Conservation (phyloP, 805 yeast species). For the Saccharomycopsis javanensis region DNA sequence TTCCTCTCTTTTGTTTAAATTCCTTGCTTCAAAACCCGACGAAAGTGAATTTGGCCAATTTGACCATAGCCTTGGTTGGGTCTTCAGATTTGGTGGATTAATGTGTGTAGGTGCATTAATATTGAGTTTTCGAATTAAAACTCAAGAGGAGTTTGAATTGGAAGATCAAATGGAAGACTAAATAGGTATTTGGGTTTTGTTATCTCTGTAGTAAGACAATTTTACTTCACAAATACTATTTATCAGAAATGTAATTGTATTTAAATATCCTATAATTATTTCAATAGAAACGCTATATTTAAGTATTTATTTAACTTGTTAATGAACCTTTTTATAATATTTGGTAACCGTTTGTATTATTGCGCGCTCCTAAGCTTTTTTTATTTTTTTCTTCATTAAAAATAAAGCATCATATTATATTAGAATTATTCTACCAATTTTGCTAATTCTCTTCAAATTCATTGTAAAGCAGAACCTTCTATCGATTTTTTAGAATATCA, state of each 20-base stretch:
- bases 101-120: conserved; percentile 38
- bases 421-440: too few relatives aligned
- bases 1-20: conserved; percentile 37
- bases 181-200: background rate
- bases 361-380: too few relatives aligned
- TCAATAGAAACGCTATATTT: too few relatives aligned
- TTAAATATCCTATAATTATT: too few relatives aligned
- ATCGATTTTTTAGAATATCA: too few relatives aligned
- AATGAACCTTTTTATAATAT: too few relatives aligned
- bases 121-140: conserved; percentile 34
- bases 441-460: too few relatives aligned
- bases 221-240: background rate
- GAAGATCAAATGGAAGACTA: conserved; percentile 26
- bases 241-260: background rate
- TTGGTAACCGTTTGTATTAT: too few relatives aligned
- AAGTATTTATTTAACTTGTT: too few relatives aligned
- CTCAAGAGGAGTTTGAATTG: conserved; percentile 28
- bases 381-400: too few relatives aligned
- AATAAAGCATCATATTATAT: too few relatives aligned
- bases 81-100: conserved; percentile 45
- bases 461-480: too few relatives aligned
- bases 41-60: conserved; percentile 19
- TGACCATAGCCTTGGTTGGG: conserved; percentile 45
- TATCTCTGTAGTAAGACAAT: background rate
- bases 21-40: conserved; percentile 26